Percentiles rank a stretch among this genome's conserved stretches.
phyloP scores from a whole-genome alignment of 2,329 filamentous ascomycete species.

The Xylaria sp. region DNA sequence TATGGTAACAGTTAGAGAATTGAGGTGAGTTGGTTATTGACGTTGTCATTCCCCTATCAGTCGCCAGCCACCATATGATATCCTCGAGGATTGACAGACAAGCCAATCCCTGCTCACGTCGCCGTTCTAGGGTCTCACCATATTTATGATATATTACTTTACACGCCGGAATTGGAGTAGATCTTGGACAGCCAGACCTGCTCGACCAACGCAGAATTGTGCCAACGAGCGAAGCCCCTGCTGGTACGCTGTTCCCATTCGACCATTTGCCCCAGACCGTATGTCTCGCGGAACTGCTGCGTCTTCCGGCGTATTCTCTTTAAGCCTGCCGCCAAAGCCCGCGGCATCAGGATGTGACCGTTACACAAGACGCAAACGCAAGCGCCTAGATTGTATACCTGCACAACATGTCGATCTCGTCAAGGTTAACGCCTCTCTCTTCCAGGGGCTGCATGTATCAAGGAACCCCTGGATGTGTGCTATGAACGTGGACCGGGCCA shows the following conservation, averaged over 20 bases:
- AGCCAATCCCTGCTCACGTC: background rate
- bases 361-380: background rate
- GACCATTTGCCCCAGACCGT: background rate
- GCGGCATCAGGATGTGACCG: background rate
- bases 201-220: background rate
- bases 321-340: background rate
- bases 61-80: background rate
- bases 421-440: background rate
- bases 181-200: background rate
- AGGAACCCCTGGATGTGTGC: background rate
- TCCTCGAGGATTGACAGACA: background rate
- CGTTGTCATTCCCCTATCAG: no score
- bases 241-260: background rate
- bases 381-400: background rate
- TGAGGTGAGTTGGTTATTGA: no score
- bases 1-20: no score
- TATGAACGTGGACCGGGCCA: background rate
- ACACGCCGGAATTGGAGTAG: background rate
- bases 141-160: background rate
- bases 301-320: background rate
- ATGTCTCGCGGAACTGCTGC: background rate
- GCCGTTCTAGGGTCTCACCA: background rate
- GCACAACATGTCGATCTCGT: background rate
- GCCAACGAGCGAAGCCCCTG: background rate
- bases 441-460: background rate